Evolutionary conservation across 2,329 filamentous ascomycete genomes (phyloP), one percentile per base, ranked within the genome.

Genomic region (Alternaria sp.): DNA sequence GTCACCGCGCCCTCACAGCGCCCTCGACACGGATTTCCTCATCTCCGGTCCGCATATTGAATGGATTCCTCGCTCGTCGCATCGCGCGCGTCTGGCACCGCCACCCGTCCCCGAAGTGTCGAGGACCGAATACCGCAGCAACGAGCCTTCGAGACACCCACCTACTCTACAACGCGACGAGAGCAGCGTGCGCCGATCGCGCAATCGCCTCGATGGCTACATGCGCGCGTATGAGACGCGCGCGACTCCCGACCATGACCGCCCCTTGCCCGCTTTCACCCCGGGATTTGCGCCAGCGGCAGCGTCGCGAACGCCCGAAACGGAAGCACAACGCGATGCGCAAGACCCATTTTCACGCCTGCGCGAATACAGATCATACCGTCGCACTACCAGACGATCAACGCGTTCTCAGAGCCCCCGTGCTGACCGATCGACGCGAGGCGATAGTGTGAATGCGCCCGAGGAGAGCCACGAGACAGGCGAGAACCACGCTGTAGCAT

Each of bases 201-300:
- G 61, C 58, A 51, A 23, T 45, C 64, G 52, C 25, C 32, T 64
- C 19, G 60, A 67, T 46, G 56, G 58, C n/a, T 61, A 65, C 26
- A 67, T 69, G 59, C 68, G 62, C 60, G 59, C 58, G n/a, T 62
- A 66, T 46, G 65, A 61, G 30, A 55, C 66, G 30, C 67, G 64
- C 59, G 61, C 58, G 9, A 54, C 58, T 11, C 30, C 57, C 10
- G 66, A 67, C 49, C 61, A 54, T 25, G 65, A 61, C 26, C 71
- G 69, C 36, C 49, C 68, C n/a, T 66, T 76, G 26, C 70, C 77
- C 28, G 65, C 75, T 62, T 69, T 77, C 52, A 79, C 77, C 1
- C 74, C 77, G 2, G 76, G 75, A 64, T 79, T 79, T 66, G 76
- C 77, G 61, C 75, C 78, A 25, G 77, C 77, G 7, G 57, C 68